Percentiles rank a stretch among this genome's conserved stretches.
These are phyloP conservation scores for Arabidopsis arenosa DNA, from an alignment of 345 rosid species.

Conservation along the genomic window DNA sequence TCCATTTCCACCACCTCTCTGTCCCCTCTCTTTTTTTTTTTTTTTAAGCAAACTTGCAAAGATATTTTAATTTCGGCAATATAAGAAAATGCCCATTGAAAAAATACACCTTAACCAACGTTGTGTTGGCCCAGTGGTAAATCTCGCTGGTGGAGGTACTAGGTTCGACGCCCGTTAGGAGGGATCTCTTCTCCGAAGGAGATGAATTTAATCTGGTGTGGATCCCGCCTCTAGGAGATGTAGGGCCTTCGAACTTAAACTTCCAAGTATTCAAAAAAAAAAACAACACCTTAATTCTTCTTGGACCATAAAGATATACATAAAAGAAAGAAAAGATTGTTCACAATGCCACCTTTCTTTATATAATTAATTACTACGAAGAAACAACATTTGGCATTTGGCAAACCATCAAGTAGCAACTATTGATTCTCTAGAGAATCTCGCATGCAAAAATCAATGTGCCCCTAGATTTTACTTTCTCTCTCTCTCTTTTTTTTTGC, in stretches of 20 bases:
- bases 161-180: too few species aligned
- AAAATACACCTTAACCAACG: background rate
- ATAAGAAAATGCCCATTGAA: background rate
- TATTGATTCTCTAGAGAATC: constrained; percentile 6
- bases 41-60: too few species aligned
- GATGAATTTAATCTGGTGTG: too few species aligned
- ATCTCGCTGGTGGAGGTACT: too few species aligned
- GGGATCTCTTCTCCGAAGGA: too few species aligned
- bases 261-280: too few species aligned
- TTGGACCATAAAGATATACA: background rate
- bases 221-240: too few species aligned
- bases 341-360: background rate
- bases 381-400: constrained; percentile 17
- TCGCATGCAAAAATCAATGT: background rate
- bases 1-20: constrained; percentile 29
- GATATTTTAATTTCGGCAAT: too few species aligned
- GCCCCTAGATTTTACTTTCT: background rate
- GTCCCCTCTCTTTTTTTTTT: background rate
- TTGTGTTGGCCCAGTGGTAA: too few species aligned
- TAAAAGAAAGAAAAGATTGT: too few species aligned
- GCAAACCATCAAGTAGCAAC: constrained; percentile 15
- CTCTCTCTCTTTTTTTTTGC: too few species aligned
- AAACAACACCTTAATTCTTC: background rate
- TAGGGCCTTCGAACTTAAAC: too few species aligned
- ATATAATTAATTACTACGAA: background rate